These are phyloP conservation scores for Leptographium wingfieldii DNA, from an alignment of 2,329 filamentous ascomycete species.

Conservation along the genomic window DNA sequence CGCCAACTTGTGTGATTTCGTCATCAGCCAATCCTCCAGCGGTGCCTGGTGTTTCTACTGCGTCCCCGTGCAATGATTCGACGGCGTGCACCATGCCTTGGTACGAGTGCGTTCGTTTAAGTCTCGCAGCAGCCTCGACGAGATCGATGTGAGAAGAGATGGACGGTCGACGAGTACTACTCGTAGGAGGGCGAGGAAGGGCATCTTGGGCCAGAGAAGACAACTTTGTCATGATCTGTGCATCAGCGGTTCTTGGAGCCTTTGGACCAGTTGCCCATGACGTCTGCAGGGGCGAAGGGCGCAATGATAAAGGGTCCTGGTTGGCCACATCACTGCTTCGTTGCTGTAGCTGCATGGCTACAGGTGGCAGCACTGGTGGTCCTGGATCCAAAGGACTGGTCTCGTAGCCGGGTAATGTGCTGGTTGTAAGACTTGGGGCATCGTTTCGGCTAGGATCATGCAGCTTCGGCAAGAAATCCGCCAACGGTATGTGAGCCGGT, in stretches of 20 bases:
- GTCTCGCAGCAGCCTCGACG: conserved; percentile 12
- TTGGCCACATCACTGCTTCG: not conserved
- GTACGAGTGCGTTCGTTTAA: conserved; percentile 7
- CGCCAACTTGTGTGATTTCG: not conserved
- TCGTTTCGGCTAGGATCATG: not conserved
- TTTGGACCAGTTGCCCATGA: not conserved
- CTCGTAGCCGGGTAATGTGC: not conserved
- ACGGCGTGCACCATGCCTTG: conserved; percentile 1
- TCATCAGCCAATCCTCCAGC: not conserved
- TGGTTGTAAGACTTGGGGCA: not conserved
- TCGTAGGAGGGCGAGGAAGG: not conserved
- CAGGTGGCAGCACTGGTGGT: not conserved
- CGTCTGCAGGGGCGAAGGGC: not conserved
- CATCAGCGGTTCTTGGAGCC: not conserved
- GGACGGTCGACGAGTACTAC: not conserved
- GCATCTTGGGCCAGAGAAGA: not conserved
- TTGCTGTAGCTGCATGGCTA: not conserved
- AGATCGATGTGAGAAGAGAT: conserved; percentile 12
- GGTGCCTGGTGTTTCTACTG: not conserved
- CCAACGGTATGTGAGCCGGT: not conserved
- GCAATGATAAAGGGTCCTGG: not conserved
- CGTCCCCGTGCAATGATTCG: not conserved
- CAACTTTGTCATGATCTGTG: not conserved
- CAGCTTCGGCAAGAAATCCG: not conserved
- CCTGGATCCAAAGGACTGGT: not conserved